Evolutionary conservation across 768 basidiomycete species (phyloP).

Genomic region (Inosperma sp.): DNA sequence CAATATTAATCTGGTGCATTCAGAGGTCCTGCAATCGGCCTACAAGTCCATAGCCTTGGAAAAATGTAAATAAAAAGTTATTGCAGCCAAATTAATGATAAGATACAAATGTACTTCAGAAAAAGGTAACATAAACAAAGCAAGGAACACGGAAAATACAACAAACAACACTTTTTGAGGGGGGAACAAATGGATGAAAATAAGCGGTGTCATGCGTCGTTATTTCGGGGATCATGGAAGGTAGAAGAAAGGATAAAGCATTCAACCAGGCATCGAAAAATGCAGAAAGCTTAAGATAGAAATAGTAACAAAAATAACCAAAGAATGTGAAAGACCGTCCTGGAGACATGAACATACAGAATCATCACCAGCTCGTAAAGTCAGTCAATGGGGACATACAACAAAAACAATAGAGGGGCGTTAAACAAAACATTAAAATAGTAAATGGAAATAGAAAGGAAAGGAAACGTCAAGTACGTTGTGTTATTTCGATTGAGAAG

Average conservation of each 20-base stretch:
- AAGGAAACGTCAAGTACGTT: neutral
- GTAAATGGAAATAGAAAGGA: constrained; percentile 5
- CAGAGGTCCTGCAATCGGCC: too few relatives aligned
- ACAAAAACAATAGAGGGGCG: neutral
- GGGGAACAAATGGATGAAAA: too few relatives aligned
- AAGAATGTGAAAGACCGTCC: neutral
- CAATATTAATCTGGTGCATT: too few relatives aligned
- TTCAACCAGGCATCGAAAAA: neutral
- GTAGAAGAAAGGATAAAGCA: neutral
- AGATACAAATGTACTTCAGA: too few relatives aligned
- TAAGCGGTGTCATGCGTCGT: too few relatives aligned
- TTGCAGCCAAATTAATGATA: too few relatives aligned
- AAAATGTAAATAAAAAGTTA: too few relatives aligned
- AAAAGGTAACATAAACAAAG: too few relatives aligned
- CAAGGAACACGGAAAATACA: too few relatives aligned
- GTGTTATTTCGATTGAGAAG: constrained; percentile 2
- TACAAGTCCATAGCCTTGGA: too few relatives aligned
- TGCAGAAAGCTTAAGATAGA: neutral
- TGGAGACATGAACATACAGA: constrained; percentile 1
- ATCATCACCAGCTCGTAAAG: constrained; percentile 10
- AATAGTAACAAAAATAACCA: neutral
- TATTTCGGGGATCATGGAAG: too few relatives aligned
- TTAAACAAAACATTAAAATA: neutral
- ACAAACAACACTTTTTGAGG: too few relatives aligned
- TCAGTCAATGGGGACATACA: neutral